phyloP scores from a whole-genome alignment of 2,329 filamentous ascomycete species.

The Alternaria alternata region DNA sequence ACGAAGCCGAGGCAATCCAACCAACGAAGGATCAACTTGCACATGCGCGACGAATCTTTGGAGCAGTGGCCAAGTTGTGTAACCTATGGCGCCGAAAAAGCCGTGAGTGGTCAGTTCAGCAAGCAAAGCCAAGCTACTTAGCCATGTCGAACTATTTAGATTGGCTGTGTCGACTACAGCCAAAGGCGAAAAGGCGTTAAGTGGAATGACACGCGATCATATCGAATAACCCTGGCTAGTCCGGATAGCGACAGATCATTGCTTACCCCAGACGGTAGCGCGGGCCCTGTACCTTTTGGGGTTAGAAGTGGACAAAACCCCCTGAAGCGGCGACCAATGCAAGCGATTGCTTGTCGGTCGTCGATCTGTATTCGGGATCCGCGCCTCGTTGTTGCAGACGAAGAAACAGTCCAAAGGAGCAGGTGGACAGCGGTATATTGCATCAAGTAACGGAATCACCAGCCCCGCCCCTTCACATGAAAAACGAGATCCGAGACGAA shows the following conservation, averaged over 20 bases:
- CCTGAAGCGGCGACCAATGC: slow-evolving; percentile 25
- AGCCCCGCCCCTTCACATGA: slow-evolving; percentile 32
- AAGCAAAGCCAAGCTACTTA: slow-evolving; percentile 13
- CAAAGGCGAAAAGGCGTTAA: slow-evolving; percentile 12
- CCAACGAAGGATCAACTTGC: slow-evolving; percentile 22
- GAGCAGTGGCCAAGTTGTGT: slow-evolving; percentile 2
- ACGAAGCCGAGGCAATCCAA: slow-evolving; percentile 31
- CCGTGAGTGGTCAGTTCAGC: slow-evolving; percentile 22
- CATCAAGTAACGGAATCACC: slow-evolving; percentile 19
- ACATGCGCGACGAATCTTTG: slow-evolving; percentile 26
- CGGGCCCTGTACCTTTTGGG: slow-evolving; percentile 3
- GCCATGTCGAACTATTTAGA: slow-evolving; percentile 13
- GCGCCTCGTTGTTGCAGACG: slow-evolving; percentile 24
- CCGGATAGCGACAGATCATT: slow-evolving; percentile 14
- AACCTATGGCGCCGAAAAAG: slow-evolving; percentile 13
- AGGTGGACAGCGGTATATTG: slow-evolving; percentile 27
- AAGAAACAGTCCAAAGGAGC: slow-evolving; percentile 17
- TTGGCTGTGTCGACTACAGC: slow-evolving; percentile 14
- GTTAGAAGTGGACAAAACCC: slow-evolving; percentile 18
- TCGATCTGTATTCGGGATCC: slow-evolving; percentile 22
- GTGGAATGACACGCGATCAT: slow-evolving; percentile 10
- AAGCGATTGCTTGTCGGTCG: slow-evolving; percentile 19
- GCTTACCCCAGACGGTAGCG: slow-evolving; percentile 13
- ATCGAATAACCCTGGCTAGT: slow-evolving; percentile 14
- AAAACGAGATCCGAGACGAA: slow-evolving; percentile 1